A percentile compares a stretch with the other conserved stretches of the same genome.
These are phyloP conservation scores for Fusarium longipes DNA, from an alignment of 2,329 filamentous ascomycete species.

Conservation along the genomic window DNA sequence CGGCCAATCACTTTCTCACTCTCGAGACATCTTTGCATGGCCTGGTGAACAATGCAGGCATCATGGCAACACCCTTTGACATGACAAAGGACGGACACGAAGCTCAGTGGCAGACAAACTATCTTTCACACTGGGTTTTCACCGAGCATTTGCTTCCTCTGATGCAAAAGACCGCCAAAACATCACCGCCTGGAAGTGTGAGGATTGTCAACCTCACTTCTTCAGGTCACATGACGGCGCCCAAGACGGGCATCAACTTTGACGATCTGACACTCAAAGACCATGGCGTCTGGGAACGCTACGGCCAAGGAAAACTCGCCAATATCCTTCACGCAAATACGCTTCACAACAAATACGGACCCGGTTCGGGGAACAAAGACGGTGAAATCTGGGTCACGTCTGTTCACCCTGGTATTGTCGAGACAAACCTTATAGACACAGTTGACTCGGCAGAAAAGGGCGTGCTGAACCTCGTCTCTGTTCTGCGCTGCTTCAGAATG, in stretches of 20 bases:
- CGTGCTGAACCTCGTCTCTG: neutral
- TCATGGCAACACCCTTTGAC: constrained; percentile 31
- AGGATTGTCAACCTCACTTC: constrained; percentile 38
- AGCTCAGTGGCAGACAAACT: constrained; percentile 38
- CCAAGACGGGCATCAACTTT: constrained; percentile 31
- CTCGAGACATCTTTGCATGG: constrained; percentile 15
- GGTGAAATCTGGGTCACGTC: constrained; percentile 31
- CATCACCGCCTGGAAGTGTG: constrained; percentile 1
- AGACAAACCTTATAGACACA: constrained; percentile 1
- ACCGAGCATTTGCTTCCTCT: constrained; percentile 28
- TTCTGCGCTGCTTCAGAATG: neutral
- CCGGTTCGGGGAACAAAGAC: constrained; percentile 3
- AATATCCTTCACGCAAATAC: constrained; percentile 35
- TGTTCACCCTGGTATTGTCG: constrained; percentile 33
- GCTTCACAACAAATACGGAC: constrained; percentile 26
- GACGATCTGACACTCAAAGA: constrained; percentile 1
- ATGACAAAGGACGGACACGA: constrained; percentile 26
- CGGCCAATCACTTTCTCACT: constrained; percentile 27
- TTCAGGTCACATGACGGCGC: constrained; percentile 19
- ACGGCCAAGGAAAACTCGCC: constrained; percentile 37
- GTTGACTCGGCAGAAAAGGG: neutral
- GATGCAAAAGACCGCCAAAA: constrained; percentile 26
- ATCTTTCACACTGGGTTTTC: constrained; percentile 34
- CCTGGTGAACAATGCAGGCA: constrained; percentile 35
- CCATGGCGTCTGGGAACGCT: neutral